Evolutionary conservation across 345 rosid species (phyloP).

Genomic region (Brassica rapa): DNA sequence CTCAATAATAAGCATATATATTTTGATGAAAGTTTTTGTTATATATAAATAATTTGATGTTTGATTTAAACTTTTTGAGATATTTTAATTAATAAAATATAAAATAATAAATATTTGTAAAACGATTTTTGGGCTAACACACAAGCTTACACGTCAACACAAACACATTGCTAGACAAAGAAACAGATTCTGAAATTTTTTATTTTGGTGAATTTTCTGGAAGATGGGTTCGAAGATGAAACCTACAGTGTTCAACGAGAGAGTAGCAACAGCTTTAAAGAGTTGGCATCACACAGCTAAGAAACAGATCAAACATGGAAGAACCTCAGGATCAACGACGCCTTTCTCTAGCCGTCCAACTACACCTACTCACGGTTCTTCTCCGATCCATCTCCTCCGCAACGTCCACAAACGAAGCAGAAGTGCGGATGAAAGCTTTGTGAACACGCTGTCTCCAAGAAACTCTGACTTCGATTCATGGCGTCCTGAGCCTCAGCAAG

Average conservation of each 20-base stretch:
- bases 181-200: background rate
- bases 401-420: constrained; percentile 34
- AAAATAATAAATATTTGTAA: too few species aligned
- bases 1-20: too few species aligned
- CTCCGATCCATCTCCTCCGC: constrained; percentile 69
- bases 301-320: constrained; percentile 65
- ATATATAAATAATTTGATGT: too few species aligned
- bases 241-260: constrained; percentile 80
- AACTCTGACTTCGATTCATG: constrained; percentile 26
- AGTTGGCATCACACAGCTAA: constrained; percentile 78
- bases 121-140: too few species aligned
- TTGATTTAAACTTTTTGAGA: too few species aligned
- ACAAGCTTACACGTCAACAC: background rate
- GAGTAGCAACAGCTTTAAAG: constrained; percentile 63
- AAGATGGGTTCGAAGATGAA: constrained; percentile 97
- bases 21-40: too few species aligned
- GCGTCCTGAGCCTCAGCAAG: constrained; percentile 37
- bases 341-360: constrained; percentile 64
- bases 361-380: constrained; percentile 60
- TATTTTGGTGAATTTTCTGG: background rate
- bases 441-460: constrained; percentile 28
- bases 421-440: constrained; percentile 23
- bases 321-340: constrained; percentile 48
- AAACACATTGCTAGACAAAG: background rate
- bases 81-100: too few species aligned